Conservation (phyloP, 768 basidiomycete genomes). For the Pulveroboletus frians region DNA sequence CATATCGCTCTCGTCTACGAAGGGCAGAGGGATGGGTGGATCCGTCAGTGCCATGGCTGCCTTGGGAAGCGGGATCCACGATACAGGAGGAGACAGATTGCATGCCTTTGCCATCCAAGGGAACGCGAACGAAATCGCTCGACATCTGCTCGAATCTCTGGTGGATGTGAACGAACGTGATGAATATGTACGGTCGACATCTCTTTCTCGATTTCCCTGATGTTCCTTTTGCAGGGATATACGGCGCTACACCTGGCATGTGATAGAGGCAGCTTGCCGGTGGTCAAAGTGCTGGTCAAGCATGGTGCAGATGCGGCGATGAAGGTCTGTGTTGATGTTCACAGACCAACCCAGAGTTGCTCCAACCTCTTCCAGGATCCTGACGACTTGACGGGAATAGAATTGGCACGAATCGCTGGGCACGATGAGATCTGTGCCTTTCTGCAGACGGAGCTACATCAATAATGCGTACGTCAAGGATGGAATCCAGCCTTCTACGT, state of each 20-base stretch:
- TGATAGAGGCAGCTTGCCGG: slow-evolving; percentile 64
- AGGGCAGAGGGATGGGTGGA: slow-evolving; percentile 45
- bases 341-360: not conserved
- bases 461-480: slow-evolving; percentile 8
- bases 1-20: slow-evolving; percentile 19
- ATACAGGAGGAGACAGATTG: slow-evolving; percentile 39
- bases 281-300: slow-evolving; percentile 54
- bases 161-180: slow-evolving; percentile 57
- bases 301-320: slow-evolving; percentile 60
- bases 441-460: slow-evolving; percentile 15
- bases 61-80: slow-evolving; percentile 35
- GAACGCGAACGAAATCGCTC: slow-evolving; percentile 41
- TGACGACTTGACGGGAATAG: slow-evolving; percentile 56
- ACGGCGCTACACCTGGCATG: slow-evolving; percentile 83
- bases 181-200: slow-evolving; percentile 60
- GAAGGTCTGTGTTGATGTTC: slow-evolving; percentile 44
- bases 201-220: not conserved
- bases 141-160: slow-evolving; percentile 39
- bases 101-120: slow-evolving; percentile 64
- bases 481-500: slow-evolving; percentile 3
- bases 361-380: slow-evolving; percentile 46
- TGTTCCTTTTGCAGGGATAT: slow-evolving; percentile 57
- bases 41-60: slow-evolving; percentile 56
- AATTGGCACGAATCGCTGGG: slow-evolving; percentile 56
- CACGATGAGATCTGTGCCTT: slow-evolving; percentile 47